A percentile compares a stretch with the other conserved stretches of the same genome.
These are phyloP conservation scores for Fomitopsis palustris DNA, from an alignment of 1,284 basidiomycete species.

Conservation along the genomic window DNA sequence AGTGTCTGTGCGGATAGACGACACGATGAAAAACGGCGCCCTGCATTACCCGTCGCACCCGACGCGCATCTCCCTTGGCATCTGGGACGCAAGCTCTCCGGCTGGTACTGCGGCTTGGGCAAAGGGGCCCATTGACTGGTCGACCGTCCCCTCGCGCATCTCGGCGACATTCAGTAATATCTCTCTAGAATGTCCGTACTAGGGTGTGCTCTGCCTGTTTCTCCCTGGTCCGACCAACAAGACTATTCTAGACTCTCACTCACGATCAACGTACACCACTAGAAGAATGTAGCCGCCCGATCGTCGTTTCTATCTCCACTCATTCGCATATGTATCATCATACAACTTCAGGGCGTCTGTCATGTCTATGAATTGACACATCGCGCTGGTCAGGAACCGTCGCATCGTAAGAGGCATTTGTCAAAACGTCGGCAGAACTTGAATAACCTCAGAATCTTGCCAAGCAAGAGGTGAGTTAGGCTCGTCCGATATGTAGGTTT, in stretches of 20 bases:
- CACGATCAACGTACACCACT: not conserved
- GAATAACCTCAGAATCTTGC: no score
- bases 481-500: no score
- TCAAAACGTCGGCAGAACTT: no score
- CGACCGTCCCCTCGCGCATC: constrained; percentile 30
- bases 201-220: not conserved
- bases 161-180: constrained; percentile 37
- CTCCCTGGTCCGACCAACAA: not conserved
- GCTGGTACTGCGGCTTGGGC: constrained; percentile 45
- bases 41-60: constrained; percentile 36
- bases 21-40: constrained; percentile 35
- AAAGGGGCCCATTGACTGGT: constrained; percentile 44
- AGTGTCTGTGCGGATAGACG: constrained; percentile 20
- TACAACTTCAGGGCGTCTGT: no score
- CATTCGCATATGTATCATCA: no score
- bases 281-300: no score
- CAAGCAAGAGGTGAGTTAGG: no score
- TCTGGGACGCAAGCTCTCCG: constrained; percentile 47
- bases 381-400: no score
- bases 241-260: not conserved
- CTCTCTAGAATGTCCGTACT: constrained; percentile 37
- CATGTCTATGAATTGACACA: no score
- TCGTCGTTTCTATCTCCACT: no score
- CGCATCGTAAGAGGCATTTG: no score
- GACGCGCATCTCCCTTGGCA: constrained; percentile 38